phyloP scores from a whole-genome alignment of 1,284 basidiomycete genomes.

The Puccinia coronata region DNA sequence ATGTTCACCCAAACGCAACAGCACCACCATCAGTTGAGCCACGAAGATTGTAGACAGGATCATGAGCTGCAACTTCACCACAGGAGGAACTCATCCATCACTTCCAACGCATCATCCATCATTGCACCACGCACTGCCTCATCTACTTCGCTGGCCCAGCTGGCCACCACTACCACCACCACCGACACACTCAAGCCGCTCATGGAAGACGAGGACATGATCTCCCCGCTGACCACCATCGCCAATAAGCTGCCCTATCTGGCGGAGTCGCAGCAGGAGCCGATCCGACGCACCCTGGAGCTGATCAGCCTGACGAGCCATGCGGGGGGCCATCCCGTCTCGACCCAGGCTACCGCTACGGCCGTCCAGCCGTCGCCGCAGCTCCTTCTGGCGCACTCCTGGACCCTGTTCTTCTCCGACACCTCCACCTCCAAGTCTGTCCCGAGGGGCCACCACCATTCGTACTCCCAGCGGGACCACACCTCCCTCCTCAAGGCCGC shows the following conservation, averaged over 20 bases:
- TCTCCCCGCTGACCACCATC: constrained; percentile 18
- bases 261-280: constrained; percentile 27
- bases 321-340: too few species aligned
- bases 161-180: background rate
- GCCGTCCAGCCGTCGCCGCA: background rate
- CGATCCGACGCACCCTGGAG: constrained; percentile 38
- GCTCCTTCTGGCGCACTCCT: constrained; percentile 16
- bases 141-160: constrained; percentile 8
- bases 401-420: constrained; percentile 47
- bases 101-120: constrained; percentile 2
- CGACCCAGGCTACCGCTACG: background rate
- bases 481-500: constrained; percentile 31
- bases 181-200: background rate
- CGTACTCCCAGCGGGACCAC: constrained; percentile 29
- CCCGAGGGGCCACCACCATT: constrained; percentile 10
- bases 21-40: too few species aligned
- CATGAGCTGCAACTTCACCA: background rate
- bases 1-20: too few species aligned
- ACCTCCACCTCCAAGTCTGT: constrained; percentile 35
- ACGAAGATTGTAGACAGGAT: too few species aligned
- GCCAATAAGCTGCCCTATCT: constrained; percentile 35
- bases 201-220: background rate
- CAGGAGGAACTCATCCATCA: constrained; percentile 21
- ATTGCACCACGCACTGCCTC: constrained; percentile 19
- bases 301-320: constrained; percentile 9